These are phyloP conservation scores for Candida pseudoviswanathii DNA, from an alignment of 1,139 yeast species.

Conservation along the genomic window DNA sequence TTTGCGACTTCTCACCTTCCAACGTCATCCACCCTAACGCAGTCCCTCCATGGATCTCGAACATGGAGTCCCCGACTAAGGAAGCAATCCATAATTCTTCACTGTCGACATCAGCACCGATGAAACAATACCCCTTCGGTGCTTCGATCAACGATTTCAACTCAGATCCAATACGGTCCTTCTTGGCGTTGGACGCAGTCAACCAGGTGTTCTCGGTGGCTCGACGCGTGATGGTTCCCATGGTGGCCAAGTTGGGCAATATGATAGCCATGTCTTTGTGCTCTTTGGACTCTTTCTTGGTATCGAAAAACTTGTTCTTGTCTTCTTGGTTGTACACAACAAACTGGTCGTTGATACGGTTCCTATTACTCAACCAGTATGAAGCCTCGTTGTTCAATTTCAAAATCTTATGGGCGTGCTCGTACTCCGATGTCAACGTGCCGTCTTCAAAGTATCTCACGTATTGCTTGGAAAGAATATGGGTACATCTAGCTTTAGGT, in stretches of 20 bases:
- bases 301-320: slow-evolving; percentile 28
- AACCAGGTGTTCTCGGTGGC: slow-evolving; percentile 98
- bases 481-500: slow-evolving; percentile 69
- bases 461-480: slow-evolving; percentile 79
- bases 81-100: slow-evolving; percentile 99
- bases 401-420: slow-evolving; percentile 76
- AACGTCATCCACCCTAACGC: slow-evolving; percentile 99
- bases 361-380: slow-evolving; percentile 92
- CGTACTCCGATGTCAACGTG: slow-evolving; percentile 67
- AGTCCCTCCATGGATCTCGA: slow-evolving; percentile 90
- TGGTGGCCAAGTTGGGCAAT: slow-evolving; percentile 78
- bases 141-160: slow-evolving; percentile 84
- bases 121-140: slow-evolving; percentile 87
- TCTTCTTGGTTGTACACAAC: slow-evolving; percentile 56
- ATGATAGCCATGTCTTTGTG: slow-evolving; percentile 63
- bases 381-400: slow-evolving; percentile 77
- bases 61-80: slow-evolving; percentile 86
- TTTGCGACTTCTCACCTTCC: slow-evolving; percentile 89
- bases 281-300: slow-evolving; percentile 24
- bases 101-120: slow-evolving; percentile 98
- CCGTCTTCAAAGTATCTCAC: slow-evolving; percentile 74
- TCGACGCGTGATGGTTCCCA: slow-evolving; percentile 96
- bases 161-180: slow-evolving; percentile 86
- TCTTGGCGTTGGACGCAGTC: slow-evolving; percentile 93
- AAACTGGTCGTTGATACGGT: slow-evolving; percentile 81